Evolutionary conservation across 495 filamentous ascomycete genomes (phyloP), one percentile per base, ranked within the genome.

Genomic region (Penicillium chermesinum): DNA sequence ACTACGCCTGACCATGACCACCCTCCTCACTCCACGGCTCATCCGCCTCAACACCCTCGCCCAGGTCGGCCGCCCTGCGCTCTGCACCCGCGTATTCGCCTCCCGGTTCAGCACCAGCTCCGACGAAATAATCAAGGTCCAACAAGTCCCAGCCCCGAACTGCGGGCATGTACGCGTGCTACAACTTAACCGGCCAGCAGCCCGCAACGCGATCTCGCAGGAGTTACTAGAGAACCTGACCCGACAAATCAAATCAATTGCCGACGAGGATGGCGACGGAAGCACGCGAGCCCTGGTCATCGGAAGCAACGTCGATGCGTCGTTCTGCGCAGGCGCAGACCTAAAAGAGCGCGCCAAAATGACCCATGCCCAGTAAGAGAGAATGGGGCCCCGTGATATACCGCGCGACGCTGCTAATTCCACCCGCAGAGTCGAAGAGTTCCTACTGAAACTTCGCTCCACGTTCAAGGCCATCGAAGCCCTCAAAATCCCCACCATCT

Each of bases 291-390:
- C 84, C 0, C 56, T 98, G 55, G 79, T 97, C 15, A 49, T 97
- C 2, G 84, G 84, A 10, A 89, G 84, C 52, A 87, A 86, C 6
- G 72, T 85, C 14, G 88, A 96, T 35, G 72, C 77, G 2, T 82
- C 81, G 44, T 98, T 98, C 68, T 97, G 91, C 68, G 89, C 94
- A 0, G 93, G 93, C 22, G 93, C 93, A 1, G 91, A 98, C 55
- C 65, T 98, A 48, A 97, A 96, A 61, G 93, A 96, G 72, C 75
- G 91, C 16, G 77, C 76, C 25, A 75, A 70, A 0, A 89, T 97
- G 65, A 85, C 77, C 2, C 72, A 66, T 44, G 80, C 86, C 44
- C 84, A 96, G 83, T 82, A 56, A 33, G 67, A n/a, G n/a, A n/a
- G n/a, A n/a, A n/a, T n/a, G n/a, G 62, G 17, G 37, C 20, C 8